Evolutionary conservation across 352 stramenopile genomes (phyloP).

Genomic region (Pseudoperonospora humuli): DNA sequence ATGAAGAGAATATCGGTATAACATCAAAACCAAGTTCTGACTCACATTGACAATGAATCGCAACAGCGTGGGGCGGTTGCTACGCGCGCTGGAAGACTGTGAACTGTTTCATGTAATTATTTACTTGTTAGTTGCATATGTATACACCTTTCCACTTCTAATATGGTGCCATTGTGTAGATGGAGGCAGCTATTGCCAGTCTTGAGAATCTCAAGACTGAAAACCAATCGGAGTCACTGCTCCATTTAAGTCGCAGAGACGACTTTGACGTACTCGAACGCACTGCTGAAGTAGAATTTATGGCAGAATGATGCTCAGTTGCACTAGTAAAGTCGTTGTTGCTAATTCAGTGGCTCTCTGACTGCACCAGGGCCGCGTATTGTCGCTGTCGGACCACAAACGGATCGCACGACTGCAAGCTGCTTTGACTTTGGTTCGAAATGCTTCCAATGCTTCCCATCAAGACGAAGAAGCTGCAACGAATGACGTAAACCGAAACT

Average conservation of each 20-base stretch:
- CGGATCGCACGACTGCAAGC: slow-evolving; percentile 43
- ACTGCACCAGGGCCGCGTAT: slow-evolving; percentile 15
- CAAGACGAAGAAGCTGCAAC: neutral
- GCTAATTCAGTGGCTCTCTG: slow-evolving; percentile 2
- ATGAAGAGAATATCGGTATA: too few species aligned
- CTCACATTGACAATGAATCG: too few species aligned
- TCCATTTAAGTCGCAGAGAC: slow-evolving; percentile 1
- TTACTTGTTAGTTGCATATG: neutral
- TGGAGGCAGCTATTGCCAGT: slow-evolving; percentile 33
- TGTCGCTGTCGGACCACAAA: slow-evolving; percentile 52
- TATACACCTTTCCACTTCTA: neutral
- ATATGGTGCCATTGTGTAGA: slow-evolving; percentile 13
- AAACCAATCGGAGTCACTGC: slow-evolving; percentile 20
- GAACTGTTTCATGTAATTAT: slow-evolving; percentile 35
- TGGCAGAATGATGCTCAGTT: neutral
- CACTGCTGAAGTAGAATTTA: slow-evolving; percentile 8
- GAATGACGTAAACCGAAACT: slow-evolving; percentile 21
- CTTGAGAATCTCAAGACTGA: neutral
- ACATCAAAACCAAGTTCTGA: too few species aligned
- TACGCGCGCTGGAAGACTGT: slow-evolving; percentile 33
- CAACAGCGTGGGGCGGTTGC: slow-evolving; percentile 31
- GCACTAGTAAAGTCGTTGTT: neutral
- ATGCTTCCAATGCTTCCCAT: slow-evolving; percentile 11
- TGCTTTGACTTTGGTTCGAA: slow-evolving; percentile 21
- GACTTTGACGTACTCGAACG: slow-evolving; percentile 8